A percentile compares a stretch with the other conserved stretches of the same genome.
phyloP scores from a whole-genome alignment of 495 filamentous ascomycete genomes.

The Staphylotrichum tortipilum region DNA sequence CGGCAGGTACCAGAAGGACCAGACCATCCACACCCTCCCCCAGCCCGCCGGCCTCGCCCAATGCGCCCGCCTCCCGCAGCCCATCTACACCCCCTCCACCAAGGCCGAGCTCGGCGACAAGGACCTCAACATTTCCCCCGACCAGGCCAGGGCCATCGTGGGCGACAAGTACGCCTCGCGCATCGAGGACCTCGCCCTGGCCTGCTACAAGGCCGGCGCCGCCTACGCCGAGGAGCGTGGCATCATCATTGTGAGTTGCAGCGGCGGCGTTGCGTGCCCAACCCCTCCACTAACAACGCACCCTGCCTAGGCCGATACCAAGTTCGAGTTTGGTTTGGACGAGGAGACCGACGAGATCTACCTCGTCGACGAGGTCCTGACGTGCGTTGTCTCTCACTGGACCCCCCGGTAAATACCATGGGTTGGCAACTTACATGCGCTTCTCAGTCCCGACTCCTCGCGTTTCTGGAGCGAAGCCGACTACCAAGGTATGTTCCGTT shows the following conservation, averaged over 20 bases:
- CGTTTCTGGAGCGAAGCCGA: conserved; percentile 77
- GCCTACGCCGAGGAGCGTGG: conserved; percentile 68
- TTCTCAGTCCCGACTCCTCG: conserved; percentile 51
- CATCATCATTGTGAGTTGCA: conserved; percentile 57
- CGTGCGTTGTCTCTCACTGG: conserved; percentile 19
- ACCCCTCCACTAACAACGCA: neutral
- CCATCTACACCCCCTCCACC: conserved; percentile 83
- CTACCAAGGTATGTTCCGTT: conserved; percentile 41
- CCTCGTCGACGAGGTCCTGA: conserved; percentile 86
- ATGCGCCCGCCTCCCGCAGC: conserved; percentile 58
- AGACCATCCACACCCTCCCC: conserved; percentile 73
- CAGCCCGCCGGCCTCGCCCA: conserved; percentile 60
- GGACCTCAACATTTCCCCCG: conserved; percentile 85
- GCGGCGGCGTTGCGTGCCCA: neutral
- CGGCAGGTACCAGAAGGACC: conserved; percentile 42
- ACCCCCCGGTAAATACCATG: neutral
- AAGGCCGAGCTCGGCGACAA: conserved; percentile 79
- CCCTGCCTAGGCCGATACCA: conserved; percentile 43
- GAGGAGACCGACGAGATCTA: conserved; percentile 66
- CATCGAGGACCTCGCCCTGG: conserved; percentile 63
- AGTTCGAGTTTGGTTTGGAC: conserved; percentile 60
- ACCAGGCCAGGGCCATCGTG: conserved; percentile 58
- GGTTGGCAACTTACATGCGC: neutral
- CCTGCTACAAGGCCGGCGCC: conserved; percentile 64
- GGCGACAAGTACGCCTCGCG: conserved; percentile 65